A percentile compares a stretch with the other conserved stretches of the same genome.
These are phyloP conservation scores for Elongisporangium prolatum DNA, from an alignment of 352 stramenopile genomes.

Conservation along the genomic window DNA sequence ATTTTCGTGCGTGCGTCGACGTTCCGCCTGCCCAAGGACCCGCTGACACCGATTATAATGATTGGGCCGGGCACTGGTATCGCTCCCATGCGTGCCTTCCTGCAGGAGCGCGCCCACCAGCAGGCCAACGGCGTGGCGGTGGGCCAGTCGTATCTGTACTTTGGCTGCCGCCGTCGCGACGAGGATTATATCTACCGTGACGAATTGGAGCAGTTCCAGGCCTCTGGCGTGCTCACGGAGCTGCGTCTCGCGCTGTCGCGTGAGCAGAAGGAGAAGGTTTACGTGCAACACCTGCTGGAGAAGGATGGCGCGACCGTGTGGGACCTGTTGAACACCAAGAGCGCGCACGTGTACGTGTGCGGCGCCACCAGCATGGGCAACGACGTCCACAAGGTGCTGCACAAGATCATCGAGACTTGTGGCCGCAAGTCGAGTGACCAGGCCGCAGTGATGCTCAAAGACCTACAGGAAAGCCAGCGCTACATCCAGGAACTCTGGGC, in stretches of 20 bases:
- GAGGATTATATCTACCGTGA: constrained; percentile 90
- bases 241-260: constrained; percentile 95
- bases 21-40: constrained; percentile 90
- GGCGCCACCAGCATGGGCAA: constrained; percentile 96
- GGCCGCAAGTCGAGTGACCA: constrained; percentile 43
- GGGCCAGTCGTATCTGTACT: constrained; percentile 92
- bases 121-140: constrained; percentile 45
- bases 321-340: constrained; percentile 50
- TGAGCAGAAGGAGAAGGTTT: constrained; percentile 93
- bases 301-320: constrained; percentile 64
- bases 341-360: constrained; percentile 97
- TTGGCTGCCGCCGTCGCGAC: constrained; percentile 81
- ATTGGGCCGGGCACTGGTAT: constrained; percentile 97
- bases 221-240: constrained; percentile 83
- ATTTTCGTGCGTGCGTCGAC: constrained; percentile 95
- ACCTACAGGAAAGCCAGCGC: constrained; percentile 81
- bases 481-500: constrained; percentile 97
- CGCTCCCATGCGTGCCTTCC: constrained; percentile 95
- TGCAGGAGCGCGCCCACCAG: constrained; percentile 92
- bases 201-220: constrained; percentile 87
- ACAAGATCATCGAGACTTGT: constrained; percentile 73
- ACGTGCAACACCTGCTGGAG: constrained; percentile 96
- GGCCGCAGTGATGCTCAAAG: constrained; percentile 84
- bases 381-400: constrained; percentile 93
- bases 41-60: constrained; percentile 89